Conservation (phyloP, 2,329 filamentous ascomycete genomes). For the Trichophaea hybrida region DNA sequence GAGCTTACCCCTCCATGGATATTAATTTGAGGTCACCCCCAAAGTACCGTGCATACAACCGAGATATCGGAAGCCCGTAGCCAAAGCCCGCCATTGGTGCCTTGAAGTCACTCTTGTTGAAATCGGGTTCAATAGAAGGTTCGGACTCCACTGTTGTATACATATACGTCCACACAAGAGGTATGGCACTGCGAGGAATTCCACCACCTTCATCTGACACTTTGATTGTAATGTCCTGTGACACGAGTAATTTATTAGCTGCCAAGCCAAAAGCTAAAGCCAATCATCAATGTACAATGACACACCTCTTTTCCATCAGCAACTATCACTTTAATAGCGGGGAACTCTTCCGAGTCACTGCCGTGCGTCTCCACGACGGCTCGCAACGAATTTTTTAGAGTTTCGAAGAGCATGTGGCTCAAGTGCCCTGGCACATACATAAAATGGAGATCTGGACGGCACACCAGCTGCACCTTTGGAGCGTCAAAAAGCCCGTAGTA, state of each 20-base stretch:
- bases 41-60: constrained; percentile 92
- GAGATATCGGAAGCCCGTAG: constrained; percentile 89
- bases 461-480: constrained; percentile 90
- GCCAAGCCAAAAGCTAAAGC: neutral
- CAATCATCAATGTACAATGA: neutral
- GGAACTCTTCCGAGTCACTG: constrained; percentile 88
- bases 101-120: constrained; percentile 98
- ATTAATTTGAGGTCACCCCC: constrained; percentile 94
- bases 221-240: constrained; percentile 85
- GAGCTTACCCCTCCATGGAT: constrained; percentile 89
- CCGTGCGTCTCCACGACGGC: constrained; percentile 93
- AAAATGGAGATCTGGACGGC: constrained; percentile 85
- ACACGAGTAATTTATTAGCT: neutral
- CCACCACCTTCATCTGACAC: constrained; percentile 93
- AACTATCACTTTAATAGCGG: constrained; percentile 92
- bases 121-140: constrained; percentile 87
- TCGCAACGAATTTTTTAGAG: constrained; percentile 91
- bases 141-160: constrained; percentile 97
- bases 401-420: constrained; percentile 99
- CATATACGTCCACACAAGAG: constrained; percentile 99
- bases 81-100: constrained; percentile 98
- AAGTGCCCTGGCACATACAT: constrained; percentile 99
- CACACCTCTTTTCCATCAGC: constrained; percentile 76
- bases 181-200: constrained; percentile 82
- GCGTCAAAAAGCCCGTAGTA: constrained; percentile 96